Percentiles rank a stretch among this genome's conserved stretches.
Conservation (phyloP, 2,329 filamentous ascomycete species). For the Penicillium thymicola region DNA sequence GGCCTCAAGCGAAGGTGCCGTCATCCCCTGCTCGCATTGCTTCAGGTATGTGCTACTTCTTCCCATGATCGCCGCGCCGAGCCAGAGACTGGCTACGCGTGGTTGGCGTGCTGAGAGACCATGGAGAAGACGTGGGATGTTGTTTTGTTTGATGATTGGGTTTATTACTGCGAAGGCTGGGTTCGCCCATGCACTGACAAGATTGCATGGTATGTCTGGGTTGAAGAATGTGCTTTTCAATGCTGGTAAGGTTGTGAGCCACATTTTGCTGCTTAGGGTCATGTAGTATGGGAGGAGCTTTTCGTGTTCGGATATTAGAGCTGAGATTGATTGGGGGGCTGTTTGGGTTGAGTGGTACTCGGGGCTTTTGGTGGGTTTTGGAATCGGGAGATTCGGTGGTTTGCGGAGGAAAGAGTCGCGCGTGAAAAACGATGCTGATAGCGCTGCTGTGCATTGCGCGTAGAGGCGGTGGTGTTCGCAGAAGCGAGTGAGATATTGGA, state of each 20-base stretch:
- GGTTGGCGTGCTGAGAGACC: neutral
- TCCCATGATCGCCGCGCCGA: neutral
- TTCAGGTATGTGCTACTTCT: neutral
- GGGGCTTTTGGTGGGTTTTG: neutral
- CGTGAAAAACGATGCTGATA: neutral
- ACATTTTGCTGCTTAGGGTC: neutral
- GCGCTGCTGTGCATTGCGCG: neutral
- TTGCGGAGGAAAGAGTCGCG: neutral
- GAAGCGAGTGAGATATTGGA: neutral
- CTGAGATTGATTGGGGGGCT: neutral
- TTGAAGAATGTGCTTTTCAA: neutral
- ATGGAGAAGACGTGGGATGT: neutral
- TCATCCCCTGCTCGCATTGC: neutral
- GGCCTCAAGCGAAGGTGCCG: neutral
- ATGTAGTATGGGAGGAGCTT: neutral
- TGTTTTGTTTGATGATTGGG: neutral
- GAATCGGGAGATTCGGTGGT: neutral
- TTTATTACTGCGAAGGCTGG: neutral
- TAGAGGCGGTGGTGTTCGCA: neutral
- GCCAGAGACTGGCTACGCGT: neutral
- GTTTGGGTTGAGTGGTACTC: neutral
- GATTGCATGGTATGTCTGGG: neutral
- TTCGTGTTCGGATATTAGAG: neutral
- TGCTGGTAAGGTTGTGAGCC: neutral
- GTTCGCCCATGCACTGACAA: neutral